A percentile compares a stretch with the other conserved stretches of the same genome.
Conservation (phyloP, 345 rosid species). For the Salix caprea region DNA sequence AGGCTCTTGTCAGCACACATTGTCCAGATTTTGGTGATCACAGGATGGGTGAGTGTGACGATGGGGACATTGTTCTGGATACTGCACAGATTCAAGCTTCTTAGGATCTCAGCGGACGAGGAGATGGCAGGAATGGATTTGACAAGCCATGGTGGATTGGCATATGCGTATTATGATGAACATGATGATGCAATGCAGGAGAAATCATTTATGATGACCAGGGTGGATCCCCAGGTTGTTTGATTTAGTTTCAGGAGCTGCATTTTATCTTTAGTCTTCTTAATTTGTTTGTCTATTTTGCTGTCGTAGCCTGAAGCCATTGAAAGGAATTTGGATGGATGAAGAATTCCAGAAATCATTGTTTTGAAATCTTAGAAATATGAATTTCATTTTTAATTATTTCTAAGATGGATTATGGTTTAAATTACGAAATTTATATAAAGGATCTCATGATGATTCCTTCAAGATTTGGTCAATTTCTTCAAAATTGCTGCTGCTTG, state of each 20-base stretch:
- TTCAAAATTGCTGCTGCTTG: background rate
- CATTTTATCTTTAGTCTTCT: no score
- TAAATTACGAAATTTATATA: background rate
- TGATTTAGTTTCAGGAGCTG: background rate
- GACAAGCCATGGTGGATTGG: slow-evolving; percentile 41
- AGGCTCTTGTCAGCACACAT: slow-evolving; percentile 36
- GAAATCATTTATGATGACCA: slow-evolving; percentile 16
- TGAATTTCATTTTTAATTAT: background rate
- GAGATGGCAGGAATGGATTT: slow-evolving; percentile 38
- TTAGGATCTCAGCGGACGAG: slow-evolving; percentile 39
- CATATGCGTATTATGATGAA: slow-evolving; percentile 28
- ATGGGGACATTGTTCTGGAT: slow-evolving; percentile 35
- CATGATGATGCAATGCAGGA: background rate
- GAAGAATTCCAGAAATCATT: background rate
- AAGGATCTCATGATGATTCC: no score
- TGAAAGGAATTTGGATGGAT: background rate
- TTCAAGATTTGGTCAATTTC: no score
- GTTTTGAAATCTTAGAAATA: background rate
- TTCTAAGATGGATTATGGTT: background rate
- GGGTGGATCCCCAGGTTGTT: background rate
- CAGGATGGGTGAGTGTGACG: slow-evolving; percentile 37
- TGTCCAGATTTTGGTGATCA: slow-evolving; percentile 32
- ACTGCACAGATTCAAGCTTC: slow-evolving; percentile 24
- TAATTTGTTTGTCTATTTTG: background rate
- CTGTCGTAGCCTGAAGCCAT: background rate